Conservation (phyloP, 306 rosid genomes). For the Prunus dulcis region DNA sequence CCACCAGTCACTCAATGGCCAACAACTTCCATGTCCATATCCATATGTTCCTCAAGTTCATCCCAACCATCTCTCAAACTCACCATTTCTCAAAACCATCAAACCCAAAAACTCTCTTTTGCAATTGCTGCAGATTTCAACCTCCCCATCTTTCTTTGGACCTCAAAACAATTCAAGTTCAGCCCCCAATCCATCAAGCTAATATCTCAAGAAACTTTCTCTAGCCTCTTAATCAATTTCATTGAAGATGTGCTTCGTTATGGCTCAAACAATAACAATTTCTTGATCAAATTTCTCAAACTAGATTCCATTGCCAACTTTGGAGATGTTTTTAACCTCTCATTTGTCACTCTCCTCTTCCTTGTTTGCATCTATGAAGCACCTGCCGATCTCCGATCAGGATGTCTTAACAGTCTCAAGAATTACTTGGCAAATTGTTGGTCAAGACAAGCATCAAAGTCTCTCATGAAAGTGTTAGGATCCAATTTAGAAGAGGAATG, state of each 20-base stretch:
- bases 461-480: conserved; percentile 68
- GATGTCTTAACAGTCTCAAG: conserved; percentile 48
- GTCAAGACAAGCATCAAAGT: conserved; percentile 49
- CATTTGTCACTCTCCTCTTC: conserved; percentile 64
- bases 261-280: conserved; percentile 51
- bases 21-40: conserved; percentile 42
- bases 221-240: conserved; percentile 54
- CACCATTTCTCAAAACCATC: conserved; percentile 43
- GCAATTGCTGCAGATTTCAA: conserved; percentile 58
- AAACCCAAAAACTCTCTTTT: conserved; percentile 39
- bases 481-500: conserved; percentile 81
- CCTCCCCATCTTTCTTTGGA: conserved; percentile 76
- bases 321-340: conserved; percentile 56
- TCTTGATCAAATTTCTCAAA: conserved; percentile 42
- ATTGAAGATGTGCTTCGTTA: conserved; percentile 68
- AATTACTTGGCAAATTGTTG: conserved; percentile 35
- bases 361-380: conserved; percentile 82
- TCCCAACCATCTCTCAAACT: conserved; percentile 76
- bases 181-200: conserved; percentile 24
- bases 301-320: conserved; percentile 40
- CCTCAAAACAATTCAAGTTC: conserved; percentile 60
- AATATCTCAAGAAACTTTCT: conserved; percentile 41
- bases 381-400: conserved; percentile 54
- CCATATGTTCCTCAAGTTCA: conserved; percentile 48
- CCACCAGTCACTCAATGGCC: conserved; percentile 75